phyloP scores from a whole-genome alignment of 2,329 filamentous ascomycete genomes.

The Diplocarpon rosae region DNA sequence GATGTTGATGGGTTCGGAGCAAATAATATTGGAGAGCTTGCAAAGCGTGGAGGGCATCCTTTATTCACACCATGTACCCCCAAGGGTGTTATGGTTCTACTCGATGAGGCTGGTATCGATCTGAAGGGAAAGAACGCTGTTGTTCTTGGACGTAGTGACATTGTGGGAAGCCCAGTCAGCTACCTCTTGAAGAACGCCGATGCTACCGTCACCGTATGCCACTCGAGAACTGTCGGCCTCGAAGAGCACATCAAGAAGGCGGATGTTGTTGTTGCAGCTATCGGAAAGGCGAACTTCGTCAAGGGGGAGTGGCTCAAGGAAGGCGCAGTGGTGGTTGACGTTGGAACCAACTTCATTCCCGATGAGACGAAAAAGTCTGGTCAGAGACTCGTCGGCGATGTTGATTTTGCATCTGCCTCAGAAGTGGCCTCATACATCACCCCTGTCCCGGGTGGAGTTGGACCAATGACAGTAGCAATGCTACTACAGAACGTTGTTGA shows the following conservation, averaged over 20 bases:
- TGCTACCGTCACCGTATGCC: slow-evolving; percentile 92
- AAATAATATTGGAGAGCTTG: slow-evolving; percentile 89
- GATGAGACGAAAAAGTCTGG: slow-evolving; percentile 88
- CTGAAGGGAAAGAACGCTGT: slow-evolving; percentile 86
- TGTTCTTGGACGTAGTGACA: slow-evolving; percentile 89
- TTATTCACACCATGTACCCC: slow-evolving; percentile 92
- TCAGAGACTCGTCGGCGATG: slow-evolving; percentile 84
- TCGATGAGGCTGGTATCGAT: slow-evolving; percentile 74
- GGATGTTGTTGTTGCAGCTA: slow-evolving; percentile 85
- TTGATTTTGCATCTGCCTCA: slow-evolving; percentile 76
- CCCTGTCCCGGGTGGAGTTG: slow-evolving; percentile 90
- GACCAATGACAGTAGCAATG: slow-evolving; percentile 99
- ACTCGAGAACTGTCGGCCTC: slow-evolving; percentile 73
- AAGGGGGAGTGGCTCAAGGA: slow-evolving; percentile 94
- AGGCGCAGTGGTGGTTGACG: slow-evolving; percentile 91
- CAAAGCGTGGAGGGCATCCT: slow-evolving; percentile 84
- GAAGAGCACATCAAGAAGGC: slow-evolving; percentile 67
- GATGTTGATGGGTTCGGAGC: slow-evolving; percentile 97
- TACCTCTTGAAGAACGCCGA: slow-evolving; percentile 92
- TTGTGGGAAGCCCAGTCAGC: slow-evolving; percentile 93
- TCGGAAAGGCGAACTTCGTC: slow-evolving; percentile 77
- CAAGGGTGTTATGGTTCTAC: slow-evolving; percentile 89
- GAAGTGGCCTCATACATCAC: slow-evolving; percentile 89
- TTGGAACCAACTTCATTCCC: slow-evolving; percentile 91
- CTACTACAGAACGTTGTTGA: slow-evolving; percentile 90